Evolutionary conservation across 768 basidiomycete genomes (phyloP).

Genomic region (Leccinellum luteum): DNA sequence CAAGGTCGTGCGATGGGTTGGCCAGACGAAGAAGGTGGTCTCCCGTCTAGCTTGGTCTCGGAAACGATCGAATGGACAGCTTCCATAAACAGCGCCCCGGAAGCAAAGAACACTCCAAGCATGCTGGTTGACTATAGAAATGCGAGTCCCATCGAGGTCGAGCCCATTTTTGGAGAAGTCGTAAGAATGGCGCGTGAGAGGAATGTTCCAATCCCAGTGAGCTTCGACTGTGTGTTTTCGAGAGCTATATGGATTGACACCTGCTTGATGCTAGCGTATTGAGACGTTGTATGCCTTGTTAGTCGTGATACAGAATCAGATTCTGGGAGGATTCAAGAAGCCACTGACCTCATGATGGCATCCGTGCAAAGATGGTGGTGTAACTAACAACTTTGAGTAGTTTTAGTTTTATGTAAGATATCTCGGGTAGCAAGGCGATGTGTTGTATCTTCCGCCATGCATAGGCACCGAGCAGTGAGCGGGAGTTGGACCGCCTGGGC

Average conservation of each 20-base stretch:
- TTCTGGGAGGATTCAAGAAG: conserved; percentile 37
- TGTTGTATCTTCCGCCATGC: background rate
- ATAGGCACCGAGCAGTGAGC: too few relatives aligned
- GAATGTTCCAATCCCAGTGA: conserved; percentile 15
- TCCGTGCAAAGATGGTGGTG: background rate
- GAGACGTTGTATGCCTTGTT: conserved; percentile 60
- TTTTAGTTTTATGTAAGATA: background rate
- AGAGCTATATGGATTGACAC: background rate
- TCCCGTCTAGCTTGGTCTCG: conserved; percentile 44
- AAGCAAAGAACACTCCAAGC: conserved; percentile 50
- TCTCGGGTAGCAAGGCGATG: background rate
- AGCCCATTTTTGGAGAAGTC: conserved; percentile 62
- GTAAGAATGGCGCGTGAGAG: conserved; percentile 15
- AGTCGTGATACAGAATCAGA: conserved; percentile 61
- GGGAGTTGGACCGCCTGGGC: too few relatives aligned
- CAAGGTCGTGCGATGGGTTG: conserved; percentile 34
- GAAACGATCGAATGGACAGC: conserved; percentile 39
- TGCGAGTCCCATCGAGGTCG: conserved; percentile 61
- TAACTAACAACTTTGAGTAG: background rate
- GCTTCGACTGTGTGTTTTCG: background rate
- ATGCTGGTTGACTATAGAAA: conserved; percentile 56
- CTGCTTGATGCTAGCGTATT: conserved; percentile 41
- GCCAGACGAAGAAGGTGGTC: conserved; percentile 42
- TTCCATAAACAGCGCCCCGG: conserved; percentile 38
- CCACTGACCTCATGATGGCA: background rate